A percentile compares a stretch with the other conserved stretches of the same genome.
phyloP scores from a whole-genome alignment of 805 yeast species.

The Yamadazyma takamatsuzukensis region DNA sequence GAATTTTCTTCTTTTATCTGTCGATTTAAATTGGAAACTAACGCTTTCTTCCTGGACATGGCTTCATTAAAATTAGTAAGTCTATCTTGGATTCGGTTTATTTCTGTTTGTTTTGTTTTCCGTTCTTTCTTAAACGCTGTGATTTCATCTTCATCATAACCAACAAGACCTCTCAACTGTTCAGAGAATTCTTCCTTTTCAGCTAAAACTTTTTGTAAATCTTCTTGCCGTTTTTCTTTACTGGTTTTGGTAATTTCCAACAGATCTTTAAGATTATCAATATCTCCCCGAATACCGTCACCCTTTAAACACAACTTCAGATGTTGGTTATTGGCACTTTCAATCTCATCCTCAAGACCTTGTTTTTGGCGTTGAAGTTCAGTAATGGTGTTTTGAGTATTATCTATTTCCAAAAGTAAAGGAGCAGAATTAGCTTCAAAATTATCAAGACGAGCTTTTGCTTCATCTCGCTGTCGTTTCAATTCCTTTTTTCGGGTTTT shows the following conservation, averaged over 20 bases:
- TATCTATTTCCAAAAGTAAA: slow-evolving; percentile 8
- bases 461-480: slow-evolving; percentile 32
- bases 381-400: not conserved
- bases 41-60: slow-evolving; percentile 12
- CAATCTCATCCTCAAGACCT: too few relatives aligned
- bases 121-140: slow-evolving; percentile 9
- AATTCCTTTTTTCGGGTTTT: slow-evolving; percentile 27
- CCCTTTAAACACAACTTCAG: not conserved
- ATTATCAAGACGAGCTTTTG: slow-evolving; percentile 26
- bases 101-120: slow-evolving; percentile 12
- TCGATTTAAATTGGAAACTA: slow-evolving; percentile 12
- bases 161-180: slow-evolving; percentile 10
- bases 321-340: not conserved
- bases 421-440: slow-evolving; percentile 24
- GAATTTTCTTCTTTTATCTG: slow-evolving; percentile 10
- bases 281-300: not conserved
- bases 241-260: slow-evolving; percentile 6
- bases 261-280: slow-evolving; percentile 1
- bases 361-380: not conserved
- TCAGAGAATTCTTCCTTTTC: slow-evolving; percentile 12
- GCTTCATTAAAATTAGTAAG: slow-evolving; percentile 19
- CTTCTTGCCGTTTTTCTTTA: slow-evolving; percentile 11
- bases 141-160: slow-evolving; percentile 6
- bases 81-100: slow-evolving; percentile 15
- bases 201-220: slow-evolving; percentile 8